Conservation (phyloP, 208 protist genomes). For the Wallacemonas sp. region DNA sequence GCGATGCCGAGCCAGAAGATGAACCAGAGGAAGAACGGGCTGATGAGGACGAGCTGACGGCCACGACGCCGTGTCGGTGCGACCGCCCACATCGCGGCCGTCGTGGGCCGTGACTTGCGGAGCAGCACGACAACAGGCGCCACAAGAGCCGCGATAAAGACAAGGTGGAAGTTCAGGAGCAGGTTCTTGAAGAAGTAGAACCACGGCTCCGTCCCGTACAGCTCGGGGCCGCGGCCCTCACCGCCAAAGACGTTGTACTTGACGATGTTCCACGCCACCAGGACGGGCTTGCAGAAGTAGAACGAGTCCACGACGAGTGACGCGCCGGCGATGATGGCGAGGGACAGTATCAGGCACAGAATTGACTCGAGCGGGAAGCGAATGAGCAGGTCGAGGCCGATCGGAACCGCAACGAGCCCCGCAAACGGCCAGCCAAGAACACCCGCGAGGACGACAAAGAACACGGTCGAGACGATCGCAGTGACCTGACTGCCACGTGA, state of each 20-base stretch:
- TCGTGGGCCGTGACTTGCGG: background rate
- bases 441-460: slow-evolving; percentile 43
- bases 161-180: slow-evolving; percentile 94
- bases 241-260: slow-evolving; percentile 63
- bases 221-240: slow-evolving; percentile 60
- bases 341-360: slow-evolving; percentile 25
- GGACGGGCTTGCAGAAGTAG: slow-evolving; percentile 52
- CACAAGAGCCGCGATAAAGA: slow-evolving; percentile 64
- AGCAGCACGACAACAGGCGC: slow-evolving; percentile 44
- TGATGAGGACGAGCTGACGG: slow-evolving; percentile 58
- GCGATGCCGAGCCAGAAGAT: slow-evolving; percentile 82
- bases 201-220: slow-evolving; percentile 94
- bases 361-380: slow-evolving; percentile 32
- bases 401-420: slow-evolving; percentile 66
- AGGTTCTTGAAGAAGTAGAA: slow-evolving; percentile 93
- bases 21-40: slow-evolving; percentile 90
- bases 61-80: background rate
- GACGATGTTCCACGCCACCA: slow-evolving; percentile 63
- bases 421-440: slow-evolving; percentile 94
- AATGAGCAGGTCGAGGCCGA: slow-evolving; percentile 78
- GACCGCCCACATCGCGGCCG: background rate
- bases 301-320: slow-evolving; percentile 34
- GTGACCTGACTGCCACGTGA: background rate
- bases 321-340: slow-evolving; percentile 20
- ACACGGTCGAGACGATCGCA: slow-evolving; percentile 36